phyloP scores from a whole-genome alignment of 2,329 filamentous ascomycete genomes.

The Microcyclospora pomicola region DNA sequence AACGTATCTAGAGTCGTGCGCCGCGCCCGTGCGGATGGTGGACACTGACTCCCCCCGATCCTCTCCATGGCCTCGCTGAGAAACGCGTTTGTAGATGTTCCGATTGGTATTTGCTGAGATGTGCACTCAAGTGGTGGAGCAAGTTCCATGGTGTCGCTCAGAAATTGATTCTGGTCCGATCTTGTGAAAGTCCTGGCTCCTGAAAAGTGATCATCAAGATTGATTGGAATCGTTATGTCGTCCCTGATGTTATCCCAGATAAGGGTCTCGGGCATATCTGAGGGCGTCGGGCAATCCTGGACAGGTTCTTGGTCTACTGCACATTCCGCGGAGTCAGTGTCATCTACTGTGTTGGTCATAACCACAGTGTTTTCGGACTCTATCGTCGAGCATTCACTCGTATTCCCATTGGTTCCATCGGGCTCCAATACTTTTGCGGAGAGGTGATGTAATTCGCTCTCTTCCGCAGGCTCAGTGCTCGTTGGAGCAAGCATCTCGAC shows the following conservation, averaged over 20 bases:
- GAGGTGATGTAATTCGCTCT: too few relatives aligned
- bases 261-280: constrained; percentile 15
- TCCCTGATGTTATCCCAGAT: constrained; percentile 19
- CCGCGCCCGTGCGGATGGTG: too few relatives aligned
- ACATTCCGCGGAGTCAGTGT: neutral
- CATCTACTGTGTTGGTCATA: constrained; percentile 4
- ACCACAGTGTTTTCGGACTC: constrained; percentile 9
- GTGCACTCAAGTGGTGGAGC: too few relatives aligned
- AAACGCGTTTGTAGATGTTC: too few relatives aligned
- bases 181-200: too few relatives aligned
- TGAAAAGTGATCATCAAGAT: constrained; percentile 13
- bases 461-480: too few relatives aligned
- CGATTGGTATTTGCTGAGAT: too few relatives aligned
- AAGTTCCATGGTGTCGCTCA: neutral
- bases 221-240: constrained; percentile 17
- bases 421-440: too few relatives aligned
- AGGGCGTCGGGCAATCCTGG: constrained; percentile 1
- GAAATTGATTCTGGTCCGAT: neutral
- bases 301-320: neutral
- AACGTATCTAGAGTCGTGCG: constrained; percentile 2
- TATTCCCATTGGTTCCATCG: too few relatives aligned
- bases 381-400: neutral
- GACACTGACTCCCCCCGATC: too few relatives aligned
- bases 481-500: too few relatives aligned
- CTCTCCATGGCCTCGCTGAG: too few relatives aligned